These are phyloP conservation scores for Pythium folliculosum DNA, from an alignment of 352 stramenopile species.

Conservation along the genomic window DNA sequence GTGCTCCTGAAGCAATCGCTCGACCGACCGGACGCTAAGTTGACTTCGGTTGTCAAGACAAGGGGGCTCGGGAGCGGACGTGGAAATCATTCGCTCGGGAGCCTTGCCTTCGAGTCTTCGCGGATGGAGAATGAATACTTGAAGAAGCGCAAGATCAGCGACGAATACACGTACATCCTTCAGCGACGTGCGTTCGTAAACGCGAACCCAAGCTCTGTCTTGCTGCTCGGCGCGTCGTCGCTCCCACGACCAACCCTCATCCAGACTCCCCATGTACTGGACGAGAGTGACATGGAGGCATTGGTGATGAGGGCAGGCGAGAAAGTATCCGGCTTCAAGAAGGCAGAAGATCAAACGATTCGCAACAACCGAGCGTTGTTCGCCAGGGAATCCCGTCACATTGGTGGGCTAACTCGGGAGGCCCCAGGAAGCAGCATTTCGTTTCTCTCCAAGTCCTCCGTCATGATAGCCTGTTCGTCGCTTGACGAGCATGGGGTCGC, in stretches of 20 bases:
- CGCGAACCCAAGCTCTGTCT: constrained; percentile 20
- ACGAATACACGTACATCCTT: constrained; percentile 77
- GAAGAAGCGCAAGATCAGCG: constrained; percentile 63
- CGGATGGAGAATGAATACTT: constrained; percentile 45
- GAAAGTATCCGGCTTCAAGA: constrained; percentile 37
- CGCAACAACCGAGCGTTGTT: background rate
- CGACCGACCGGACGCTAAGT: background rate
- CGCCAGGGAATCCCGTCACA: background rate
- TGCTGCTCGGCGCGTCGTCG: constrained; percentile 36
- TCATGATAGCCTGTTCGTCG: background rate
- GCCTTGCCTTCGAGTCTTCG: constrained; percentile 22
- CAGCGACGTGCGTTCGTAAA: constrained; percentile 42
- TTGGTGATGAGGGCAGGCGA: constrained; percentile 39
- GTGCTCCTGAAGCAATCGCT: constrained; percentile 40
- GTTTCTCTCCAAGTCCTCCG: background rate
- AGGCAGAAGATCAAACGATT: background rate
- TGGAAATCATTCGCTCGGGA: background rate
- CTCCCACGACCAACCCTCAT: constrained; percentile 53
- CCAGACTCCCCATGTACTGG: constrained; percentile 50
- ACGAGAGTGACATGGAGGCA: constrained; percentile 53
- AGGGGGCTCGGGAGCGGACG: background rate
- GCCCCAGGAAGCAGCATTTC: background rate
- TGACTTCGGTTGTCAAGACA: constrained; percentile 7
- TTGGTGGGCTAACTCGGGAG: background rate
- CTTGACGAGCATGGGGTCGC: background rate